These are phyloP conservation scores for Nidularia sp. DNA, from an alignment of 768 basidiomycete species.

Conservation along the genomic window DNA sequence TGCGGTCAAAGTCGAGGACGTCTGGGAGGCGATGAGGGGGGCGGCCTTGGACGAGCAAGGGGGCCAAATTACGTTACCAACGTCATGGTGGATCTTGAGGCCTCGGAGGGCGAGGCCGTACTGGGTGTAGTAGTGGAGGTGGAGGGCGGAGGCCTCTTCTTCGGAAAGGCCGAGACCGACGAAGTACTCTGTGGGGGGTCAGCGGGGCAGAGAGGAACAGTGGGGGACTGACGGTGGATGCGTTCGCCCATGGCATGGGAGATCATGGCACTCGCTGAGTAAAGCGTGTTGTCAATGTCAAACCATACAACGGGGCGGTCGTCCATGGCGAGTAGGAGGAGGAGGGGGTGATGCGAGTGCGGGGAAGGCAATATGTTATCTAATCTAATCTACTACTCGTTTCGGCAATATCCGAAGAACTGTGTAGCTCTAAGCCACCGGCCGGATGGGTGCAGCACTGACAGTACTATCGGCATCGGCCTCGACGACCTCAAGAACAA, in stretches of 20 bases:
- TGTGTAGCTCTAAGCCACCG: conserved; percentile 45
- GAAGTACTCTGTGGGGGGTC: conserved; percentile 56
- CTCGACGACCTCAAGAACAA: conserved; percentile 50
- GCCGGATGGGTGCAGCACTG: conserved; percentile 22
- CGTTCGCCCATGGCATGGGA: conserved; percentile 75
- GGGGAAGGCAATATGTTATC: conserved; percentile 12
- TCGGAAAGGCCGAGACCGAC: conserved; percentile 62
- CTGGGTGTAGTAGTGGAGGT: conserved; percentile 68
- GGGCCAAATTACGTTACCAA: conserved; percentile 50
- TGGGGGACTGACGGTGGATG: conserved; percentile 57
- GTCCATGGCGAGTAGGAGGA: conserved; percentile 26
- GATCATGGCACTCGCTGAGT: conserved; percentile 72
- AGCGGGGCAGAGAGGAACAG: background rate
- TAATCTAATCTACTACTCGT: conserved; percentile 17
- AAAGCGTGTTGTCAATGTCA: conserved; percentile 88
- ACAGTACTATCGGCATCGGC: conserved; percentile 42
- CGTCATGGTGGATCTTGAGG: conserved; percentile 67
- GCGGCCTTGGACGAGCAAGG: background rate
- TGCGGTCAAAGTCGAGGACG: conserved; percentile 77
- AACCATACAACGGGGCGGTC: conserved; percentile 68
- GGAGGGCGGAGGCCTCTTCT: conserved; percentile 65
- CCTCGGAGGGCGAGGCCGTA: conserved; percentile 85
- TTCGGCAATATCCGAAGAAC: conserved; percentile 34
- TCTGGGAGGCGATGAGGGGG: conserved; percentile 31
- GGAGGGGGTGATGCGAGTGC: background rate